Conservation (phyloP, 352 stramenopile genomes). For the Phytopythium sindhum region DNA sequence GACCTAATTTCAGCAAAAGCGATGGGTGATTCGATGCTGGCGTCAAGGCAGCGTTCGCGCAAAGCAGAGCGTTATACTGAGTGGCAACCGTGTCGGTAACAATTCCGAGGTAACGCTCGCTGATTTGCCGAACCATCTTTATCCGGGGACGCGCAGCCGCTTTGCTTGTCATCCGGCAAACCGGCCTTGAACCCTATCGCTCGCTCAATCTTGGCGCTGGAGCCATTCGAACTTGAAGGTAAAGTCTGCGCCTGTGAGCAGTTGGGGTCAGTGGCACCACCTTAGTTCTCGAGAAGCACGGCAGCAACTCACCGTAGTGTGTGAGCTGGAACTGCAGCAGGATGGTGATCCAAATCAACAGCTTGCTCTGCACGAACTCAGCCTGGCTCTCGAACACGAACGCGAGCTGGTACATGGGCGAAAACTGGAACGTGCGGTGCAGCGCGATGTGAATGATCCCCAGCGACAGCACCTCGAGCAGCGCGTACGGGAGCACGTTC, state of each 20-base stretch:
- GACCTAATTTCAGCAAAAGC: too few relatives aligned
- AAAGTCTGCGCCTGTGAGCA: conserved; percentile 3
- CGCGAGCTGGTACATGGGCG: conserved; percentile 28
- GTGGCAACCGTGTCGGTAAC: too few relatives aligned
- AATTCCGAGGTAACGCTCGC: too few relatives aligned
- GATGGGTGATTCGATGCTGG: too few relatives aligned
- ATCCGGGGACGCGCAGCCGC: too few relatives aligned
- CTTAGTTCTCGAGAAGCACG: too few relatives aligned
- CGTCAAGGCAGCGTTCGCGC: too few relatives aligned
- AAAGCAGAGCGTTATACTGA: too few relatives aligned
- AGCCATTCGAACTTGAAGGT: conserved; percentile 3
- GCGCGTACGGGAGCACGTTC: conserved; percentile 21
- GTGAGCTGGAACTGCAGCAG: conserved; percentile 27
- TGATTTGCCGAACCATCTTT: too few relatives aligned
- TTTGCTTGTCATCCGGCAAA: too few relatives aligned
- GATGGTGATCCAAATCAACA: conserved; percentile 27
- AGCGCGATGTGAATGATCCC: conserved; percentile 11
- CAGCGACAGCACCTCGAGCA: conserved; percentile 24
- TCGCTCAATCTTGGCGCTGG: background rate
- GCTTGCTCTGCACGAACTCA: conserved; percentile 24
- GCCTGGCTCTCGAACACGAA: conserved; percentile 37
- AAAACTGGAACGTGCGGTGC: conserved; percentile 16
- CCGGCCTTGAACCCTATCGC: too few relatives aligned
- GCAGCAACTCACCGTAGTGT: conserved; percentile 21
- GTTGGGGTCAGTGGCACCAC: background rate